Evolutionary conservation across 768 basidiomycete genomes (phyloP).

Genomic region (Boletellus ananas): DNA sequence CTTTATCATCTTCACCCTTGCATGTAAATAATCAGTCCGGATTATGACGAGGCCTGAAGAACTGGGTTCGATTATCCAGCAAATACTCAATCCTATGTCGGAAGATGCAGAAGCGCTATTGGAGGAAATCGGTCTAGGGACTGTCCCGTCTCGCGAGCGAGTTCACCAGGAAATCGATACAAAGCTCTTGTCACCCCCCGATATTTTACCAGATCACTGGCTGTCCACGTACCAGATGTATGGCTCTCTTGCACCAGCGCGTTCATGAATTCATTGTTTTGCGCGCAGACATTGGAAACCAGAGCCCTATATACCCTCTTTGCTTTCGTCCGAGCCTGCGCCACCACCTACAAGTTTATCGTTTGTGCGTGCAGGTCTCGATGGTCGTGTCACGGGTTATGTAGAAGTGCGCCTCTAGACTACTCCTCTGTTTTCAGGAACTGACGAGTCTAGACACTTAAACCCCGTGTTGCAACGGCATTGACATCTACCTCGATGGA

Average conservation of each 20-base stretch:
- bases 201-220: slow-evolving; percentile 65
- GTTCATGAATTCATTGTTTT: slow-evolving; percentile 10
- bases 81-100: slow-evolving; percentile 44
- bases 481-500: slow-evolving; percentile 82
- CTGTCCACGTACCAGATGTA: slow-evolving; percentile 84
- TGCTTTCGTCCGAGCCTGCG: slow-evolving; percentile 64
- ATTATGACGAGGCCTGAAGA: slow-evolving; percentile 16
- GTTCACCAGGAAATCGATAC: slow-evolving; percentile 71
- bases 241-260: slow-evolving; percentile 22
- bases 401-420: slow-evolving; percentile 54
- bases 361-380: slow-evolving; percentile 74
- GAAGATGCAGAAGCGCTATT: slow-evolving; percentile 44
- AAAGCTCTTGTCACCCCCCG: slow-evolving; percentile 66
- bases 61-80: slow-evolving; percentile 35
- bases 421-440: neutral
- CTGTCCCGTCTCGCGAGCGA: slow-evolving; percentile 53
- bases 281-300: slow-evolving; percentile 67
- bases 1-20: neutral
- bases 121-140: slow-evolving; percentile 53
- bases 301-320: slow-evolving; percentile 53
- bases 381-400: slow-evolving; percentile 79
- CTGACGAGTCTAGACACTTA: slow-evolving; percentile 44
- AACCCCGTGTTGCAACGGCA: slow-evolving; percentile 57
- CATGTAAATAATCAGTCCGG: slow-evolving; percentile 4
- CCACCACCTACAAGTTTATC: slow-evolving; percentile 70